Evolutionary conservation across 1,284 basidiomycete genomes (phyloP).

Genomic region (Rhodotorula sp.): DNA sequence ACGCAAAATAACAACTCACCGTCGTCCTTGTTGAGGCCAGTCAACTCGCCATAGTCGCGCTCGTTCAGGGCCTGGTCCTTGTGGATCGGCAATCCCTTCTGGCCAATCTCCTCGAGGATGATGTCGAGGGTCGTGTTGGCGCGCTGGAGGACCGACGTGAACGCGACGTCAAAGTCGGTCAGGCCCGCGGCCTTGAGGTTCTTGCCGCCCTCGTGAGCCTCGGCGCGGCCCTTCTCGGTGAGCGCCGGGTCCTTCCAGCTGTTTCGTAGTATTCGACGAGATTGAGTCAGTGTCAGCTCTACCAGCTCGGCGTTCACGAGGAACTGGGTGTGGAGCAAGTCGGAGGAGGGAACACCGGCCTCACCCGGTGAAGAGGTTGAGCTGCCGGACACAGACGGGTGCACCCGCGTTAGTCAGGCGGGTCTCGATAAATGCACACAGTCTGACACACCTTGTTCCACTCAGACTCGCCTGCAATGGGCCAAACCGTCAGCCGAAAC

Average conservation of each 20-base stretch:
- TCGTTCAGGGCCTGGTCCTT: slow-evolving; percentile 53
- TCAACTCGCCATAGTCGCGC: slow-evolving; percentile 52
- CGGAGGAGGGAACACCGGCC: not conserved
- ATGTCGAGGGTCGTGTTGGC: slow-evolving; percentile 51
- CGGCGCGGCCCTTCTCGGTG: slow-evolving; percentile 41
- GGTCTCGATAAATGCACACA: no score
- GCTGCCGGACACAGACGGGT: slow-evolving; percentile 7
- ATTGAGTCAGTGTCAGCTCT: not conserved
- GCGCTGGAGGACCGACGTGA: slow-evolving; percentile 51
- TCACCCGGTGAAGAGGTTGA: slow-evolving; percentile 42
- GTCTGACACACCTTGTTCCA: slow-evolving; percentile 25
- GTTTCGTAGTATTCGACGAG: no score
- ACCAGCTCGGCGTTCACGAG: not conserved
- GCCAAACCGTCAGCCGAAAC: not conserved
- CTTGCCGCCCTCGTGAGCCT: slow-evolving; percentile 43
- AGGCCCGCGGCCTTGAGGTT: slow-evolving; percentile 46
- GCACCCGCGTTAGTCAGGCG: not conserved
- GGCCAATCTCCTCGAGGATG: slow-evolving; percentile 51
- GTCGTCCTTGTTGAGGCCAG: slow-evolving; percentile 52
- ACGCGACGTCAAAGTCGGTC: slow-evolving; percentile 49
- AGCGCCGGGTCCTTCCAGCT: slow-evolving; percentile 39
- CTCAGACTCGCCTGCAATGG: slow-evolving; percentile 26
- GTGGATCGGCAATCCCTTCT: slow-evolving; percentile 47
- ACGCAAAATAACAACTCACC: slow-evolving; percentile 12
- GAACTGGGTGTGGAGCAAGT: not conserved